These are phyloP conservation scores for Aquilaria yunnanensis DNA, from an alignment of 345 rosid species.

Conservation along the genomic window DNA sequence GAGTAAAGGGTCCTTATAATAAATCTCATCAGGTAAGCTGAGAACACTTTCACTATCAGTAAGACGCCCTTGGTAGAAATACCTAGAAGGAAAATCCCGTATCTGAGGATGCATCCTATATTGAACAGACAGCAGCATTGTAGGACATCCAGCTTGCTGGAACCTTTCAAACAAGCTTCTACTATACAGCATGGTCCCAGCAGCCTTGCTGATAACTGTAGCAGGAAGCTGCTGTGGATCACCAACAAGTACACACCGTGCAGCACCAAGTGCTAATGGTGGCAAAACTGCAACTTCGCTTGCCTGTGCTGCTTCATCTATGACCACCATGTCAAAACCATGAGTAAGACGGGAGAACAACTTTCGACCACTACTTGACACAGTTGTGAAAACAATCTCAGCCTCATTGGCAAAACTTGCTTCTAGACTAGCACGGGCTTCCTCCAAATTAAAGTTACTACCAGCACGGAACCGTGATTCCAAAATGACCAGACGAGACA, in stretches of 20 bases:
- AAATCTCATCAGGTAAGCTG: conserved; percentile 73
- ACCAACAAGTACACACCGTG: conserved; percentile 97
- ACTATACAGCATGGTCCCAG: conserved; percentile 90
- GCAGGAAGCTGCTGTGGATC: conserved; percentile 99
- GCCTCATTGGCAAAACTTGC: conserved; percentile 99
- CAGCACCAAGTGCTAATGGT: conserved; percentile 94
- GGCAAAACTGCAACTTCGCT: conserved; percentile 96
- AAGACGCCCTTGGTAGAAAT: conserved; percentile 97
- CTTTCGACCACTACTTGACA: conserved; percentile 98
- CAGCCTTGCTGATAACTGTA: conserved; percentile 97
- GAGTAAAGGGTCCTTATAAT: conserved; percentile 82
- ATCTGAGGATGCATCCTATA: conserved; percentile 98
- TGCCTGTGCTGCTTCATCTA: conserved; percentile 99
- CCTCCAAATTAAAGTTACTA: conserved; percentile 81
- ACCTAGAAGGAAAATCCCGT: conserved; percentile 94
- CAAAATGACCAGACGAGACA: conserved; percentile 89
- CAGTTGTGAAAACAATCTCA: conserved; percentile 98
- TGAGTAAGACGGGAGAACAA: conserved; percentile 93
- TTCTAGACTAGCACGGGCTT: conserved; percentile 94
- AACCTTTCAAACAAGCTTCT: conserved; percentile 99
- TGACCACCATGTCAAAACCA: conserved; percentile 99
- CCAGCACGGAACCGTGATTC: conserved; percentile 79
- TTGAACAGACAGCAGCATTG: conserved; percentile 91
- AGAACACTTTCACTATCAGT: conserved; percentile 83
- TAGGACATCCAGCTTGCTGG: conserved; percentile 97